These are phyloP conservation scores for Sugiyamaella sp. DNA, from an alignment of 1,139 yeast species.

Conservation along the genomic window DNA sequence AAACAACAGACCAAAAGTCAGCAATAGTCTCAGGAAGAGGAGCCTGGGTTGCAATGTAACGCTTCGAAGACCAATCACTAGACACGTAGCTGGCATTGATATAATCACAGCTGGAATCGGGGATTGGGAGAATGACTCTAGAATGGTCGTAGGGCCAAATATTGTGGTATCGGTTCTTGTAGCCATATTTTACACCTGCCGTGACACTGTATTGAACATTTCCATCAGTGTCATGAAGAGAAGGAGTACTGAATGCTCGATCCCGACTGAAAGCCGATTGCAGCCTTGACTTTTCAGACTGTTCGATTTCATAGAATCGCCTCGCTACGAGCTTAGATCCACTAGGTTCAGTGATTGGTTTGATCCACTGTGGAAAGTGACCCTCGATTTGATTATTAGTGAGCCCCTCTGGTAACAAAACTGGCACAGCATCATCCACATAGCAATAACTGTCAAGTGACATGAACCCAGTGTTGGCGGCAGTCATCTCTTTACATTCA, in stretches of 20 bases:
- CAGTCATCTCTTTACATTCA: constrained; percentile 30
- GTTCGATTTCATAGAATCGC: constrained; percentile 44
- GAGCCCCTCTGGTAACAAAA: constrained; percentile 27
- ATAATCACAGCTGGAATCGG: constrained; percentile 46
- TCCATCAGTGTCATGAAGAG: constrained; percentile 18
- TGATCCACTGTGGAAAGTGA: constrained; percentile 44
- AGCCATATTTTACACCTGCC: constrained; percentile 74
- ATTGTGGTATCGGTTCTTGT: constrained; percentile 74
- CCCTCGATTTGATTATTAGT: constrained; percentile 9
- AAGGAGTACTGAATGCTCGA: constrained; percentile 26
- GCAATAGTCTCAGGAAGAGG: constrained; percentile 75
- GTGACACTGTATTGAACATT: constrained; percentile 26
- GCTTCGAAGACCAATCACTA: constrained; percentile 39
- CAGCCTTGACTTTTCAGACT: constrained; percentile 44
- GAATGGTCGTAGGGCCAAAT: constrained; percentile 83
- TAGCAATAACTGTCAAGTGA: constrained; percentile 29
- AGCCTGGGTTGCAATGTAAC: constrained; percentile 84
- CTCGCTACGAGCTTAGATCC: constrained; percentile 43
- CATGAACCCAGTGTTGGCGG: constrained; percentile 36
- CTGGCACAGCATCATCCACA: constrained; percentile 29
- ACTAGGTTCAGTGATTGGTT: constrained; percentile 33
- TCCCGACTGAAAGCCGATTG: constrained; percentile 37
- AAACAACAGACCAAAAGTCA: constrained; percentile 80
- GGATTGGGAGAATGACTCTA: constrained; percentile 51
- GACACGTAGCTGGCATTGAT: constrained; percentile 64